phyloP scores from a whole-genome alignment of 2,329 filamentous ascomycete genomes.

The Penicillium sp. region DNA sequence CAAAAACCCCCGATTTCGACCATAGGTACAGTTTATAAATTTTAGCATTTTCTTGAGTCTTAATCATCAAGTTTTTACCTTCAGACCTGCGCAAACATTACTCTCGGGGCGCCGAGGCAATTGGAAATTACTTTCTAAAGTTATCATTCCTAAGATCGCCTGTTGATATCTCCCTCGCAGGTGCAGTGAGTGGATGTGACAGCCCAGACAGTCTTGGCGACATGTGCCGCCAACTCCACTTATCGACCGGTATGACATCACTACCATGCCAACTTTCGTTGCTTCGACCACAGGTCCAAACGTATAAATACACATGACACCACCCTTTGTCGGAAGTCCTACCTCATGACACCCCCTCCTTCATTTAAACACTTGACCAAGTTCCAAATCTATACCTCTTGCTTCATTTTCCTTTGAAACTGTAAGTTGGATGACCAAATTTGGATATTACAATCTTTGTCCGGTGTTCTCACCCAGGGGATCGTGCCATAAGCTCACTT shows the following conservation, averaged over 20 bases:
- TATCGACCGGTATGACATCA: constrained; percentile 31
- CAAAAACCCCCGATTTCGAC: constrained; percentile 38
- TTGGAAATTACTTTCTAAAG: not conserved
- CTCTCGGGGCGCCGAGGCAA: not conserved
- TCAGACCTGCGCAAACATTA: not conserved
- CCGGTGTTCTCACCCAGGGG: not conserved
- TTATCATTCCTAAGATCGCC: not conserved
- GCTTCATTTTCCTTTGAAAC: not conserved
- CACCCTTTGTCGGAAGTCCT: constrained; percentile 9
- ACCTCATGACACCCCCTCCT: not conserved
- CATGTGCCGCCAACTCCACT: constrained; percentile 22
- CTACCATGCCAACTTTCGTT: constrained; percentile 36
- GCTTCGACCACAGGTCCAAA: not conserved
- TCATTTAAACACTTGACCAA: not conserved
- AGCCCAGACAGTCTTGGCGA: constrained; percentile 21
- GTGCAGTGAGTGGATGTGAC: not conserved
- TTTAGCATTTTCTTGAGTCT: constrained; percentile 32
- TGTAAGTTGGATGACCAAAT: not conserved
- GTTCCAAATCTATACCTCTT: not conserved
- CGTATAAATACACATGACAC: constrained; percentile 29
- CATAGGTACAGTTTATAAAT: constrained; percentile 38
- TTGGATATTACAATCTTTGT: not conserved
- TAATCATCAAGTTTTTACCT: not conserved
- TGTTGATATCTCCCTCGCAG: not conserved
- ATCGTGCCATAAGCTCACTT: not conserved